Base-by-base conservation (phyloP, 2,329 filamentous ascomycete genomes). In the Paracoccidioides brasiliensis region DNA sequence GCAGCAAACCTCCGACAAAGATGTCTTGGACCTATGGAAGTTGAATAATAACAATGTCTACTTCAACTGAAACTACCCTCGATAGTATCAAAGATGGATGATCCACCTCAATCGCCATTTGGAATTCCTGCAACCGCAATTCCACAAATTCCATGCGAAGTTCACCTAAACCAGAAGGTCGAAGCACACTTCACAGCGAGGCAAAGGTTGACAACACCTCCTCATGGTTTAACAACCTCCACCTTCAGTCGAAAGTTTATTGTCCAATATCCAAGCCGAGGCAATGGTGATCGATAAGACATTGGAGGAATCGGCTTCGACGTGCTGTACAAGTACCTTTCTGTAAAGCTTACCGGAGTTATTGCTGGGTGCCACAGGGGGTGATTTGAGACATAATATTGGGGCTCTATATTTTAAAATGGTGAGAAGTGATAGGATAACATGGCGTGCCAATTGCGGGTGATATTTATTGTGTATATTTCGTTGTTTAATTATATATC, bases 151-250 rank as follows among this genome's bases (percentile, higher is more conserved):
- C 67, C 65, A 0, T 59, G 28, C 60, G 63, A 35, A 63, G 69
- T 32, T 57, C 70, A 0, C 51, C 69, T 35, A 58, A 69, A 33
- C 64, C 66, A 1, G 50, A 57, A 5, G 63, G 64, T 33, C 66
- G 68, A 51, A 66, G 62, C 40, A 60, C 65, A 0, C 58, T 70
- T 5, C 64, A 65, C 6, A 65, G 63, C 41, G 61, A 69, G 7
- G 64, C 69, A 54, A 59, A 64, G 7, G 67, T 66, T 8, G 68
- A 68, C 0, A 63, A 56, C 43, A 70, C 67, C 0, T 67, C 68
- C 0, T 57, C 58, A 35, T 70, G 68, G 68, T 70, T 69, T 28
- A 49, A 54, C 33, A 60, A 59, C 35, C 61, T 70, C 0, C 68
- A 68, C 0, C 59, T 62, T 62, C 65, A 2, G 64, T 67, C n/a